Base-by-base conservation (phyloP, 768 basidiomycete genomes). In the Amanita pallidorosea region DNA sequence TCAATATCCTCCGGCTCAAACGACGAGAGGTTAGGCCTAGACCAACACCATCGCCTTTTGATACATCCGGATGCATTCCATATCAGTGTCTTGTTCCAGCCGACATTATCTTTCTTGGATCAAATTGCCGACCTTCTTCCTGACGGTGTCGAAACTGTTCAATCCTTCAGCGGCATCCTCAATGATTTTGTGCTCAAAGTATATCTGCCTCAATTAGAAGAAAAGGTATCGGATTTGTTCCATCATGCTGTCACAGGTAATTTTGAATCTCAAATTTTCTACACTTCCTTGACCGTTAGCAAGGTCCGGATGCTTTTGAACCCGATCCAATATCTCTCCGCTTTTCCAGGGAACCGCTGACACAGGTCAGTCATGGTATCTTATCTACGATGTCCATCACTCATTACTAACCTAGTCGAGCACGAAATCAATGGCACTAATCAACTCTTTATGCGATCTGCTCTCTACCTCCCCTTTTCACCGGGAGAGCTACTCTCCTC, bases 11-110 rank as follows among this genome's bases (percentile, higher is more conserved):
- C 76, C 20, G 77, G 69, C 48, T 72, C 80, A 31, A 73, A 76
- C 15, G 90, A 92, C 48, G 89, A 93, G 56, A 82, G 84, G 20
- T 65, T 85, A 5, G 82, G 83, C 11, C 72, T 72, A 4, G 85
- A 84, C 41, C 83, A 89, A 40, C 84, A 85, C 49, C 96, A 98
- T 67, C 79, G 87, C 42, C 71, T 88, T 29, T 75, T 98, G 18
- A 84, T 97, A 51, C 80, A 80, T 43, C 87, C 96, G 1, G 88
- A 97, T 61, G 90, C 92, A 2, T 97, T 97, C 69, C 91, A 95
- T 66, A 90, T 97, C 49, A 87, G 82, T 45, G 80, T 91, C 13
- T 73, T 99, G n/a, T 97, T 98, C 65, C 88, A 90, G 55, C 95
- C 96, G 1, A 95, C 93, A 11, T 69, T 96, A 18, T 71, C 83